Percentiles rank a stretch among this genome's conserved stretches.
Evolutionary conservation across 768 basidiomycete genomes (phyloP).

Genomic region (Tephrocybe sp.): DNA sequence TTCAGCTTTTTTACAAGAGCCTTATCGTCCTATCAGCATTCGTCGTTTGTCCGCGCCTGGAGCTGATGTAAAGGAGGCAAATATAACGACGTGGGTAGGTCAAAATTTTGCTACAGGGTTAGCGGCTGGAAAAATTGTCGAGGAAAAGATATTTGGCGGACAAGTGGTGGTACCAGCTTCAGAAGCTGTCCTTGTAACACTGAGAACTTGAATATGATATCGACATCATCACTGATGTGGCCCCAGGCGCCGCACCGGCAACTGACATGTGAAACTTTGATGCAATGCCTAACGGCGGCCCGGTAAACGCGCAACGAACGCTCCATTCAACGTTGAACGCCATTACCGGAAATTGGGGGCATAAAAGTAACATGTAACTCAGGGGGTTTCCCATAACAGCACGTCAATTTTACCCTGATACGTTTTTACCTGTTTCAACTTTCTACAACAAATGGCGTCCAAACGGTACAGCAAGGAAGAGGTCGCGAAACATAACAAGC

Average conservation of each 20-base stretch:
- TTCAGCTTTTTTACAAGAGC: conserved; percentile 34
- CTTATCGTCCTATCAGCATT: conserved; percentile 31
- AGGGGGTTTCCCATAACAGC: no score
- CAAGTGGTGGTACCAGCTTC: conserved; percentile 36
- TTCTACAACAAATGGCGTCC: conserved; percentile 21
- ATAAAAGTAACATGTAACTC: no score
- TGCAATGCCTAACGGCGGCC: no score
- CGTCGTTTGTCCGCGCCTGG: conserved; percentile 47
- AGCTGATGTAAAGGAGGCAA: conserved; percentile 43
- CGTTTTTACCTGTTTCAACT: no score
- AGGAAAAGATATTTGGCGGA: conserved; percentile 37
- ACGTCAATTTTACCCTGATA: no score
- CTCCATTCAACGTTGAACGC: no score
- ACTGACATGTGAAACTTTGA: no score
- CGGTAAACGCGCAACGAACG: no score
- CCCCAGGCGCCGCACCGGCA: no score
- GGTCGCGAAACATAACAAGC: conserved; percentile 22
- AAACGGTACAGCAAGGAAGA: conserved; percentile 38
- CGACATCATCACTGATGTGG: no score
- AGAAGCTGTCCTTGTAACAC: conserved; percentile 33
- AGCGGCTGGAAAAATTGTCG: conserved; percentile 34
- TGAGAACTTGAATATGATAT: conserved; percentile 16
- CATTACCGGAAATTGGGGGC: no score
- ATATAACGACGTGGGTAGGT: conserved; percentile 50
- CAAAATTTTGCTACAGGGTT: conserved; percentile 45